A percentile compares a stretch with the other conserved stretches of the same genome.
These are phyloP conservation scores for Debaryomycetaceae sp. DNA, from an alignment of 1,139 yeast genomes.

Conservation along the genomic window DNA sequence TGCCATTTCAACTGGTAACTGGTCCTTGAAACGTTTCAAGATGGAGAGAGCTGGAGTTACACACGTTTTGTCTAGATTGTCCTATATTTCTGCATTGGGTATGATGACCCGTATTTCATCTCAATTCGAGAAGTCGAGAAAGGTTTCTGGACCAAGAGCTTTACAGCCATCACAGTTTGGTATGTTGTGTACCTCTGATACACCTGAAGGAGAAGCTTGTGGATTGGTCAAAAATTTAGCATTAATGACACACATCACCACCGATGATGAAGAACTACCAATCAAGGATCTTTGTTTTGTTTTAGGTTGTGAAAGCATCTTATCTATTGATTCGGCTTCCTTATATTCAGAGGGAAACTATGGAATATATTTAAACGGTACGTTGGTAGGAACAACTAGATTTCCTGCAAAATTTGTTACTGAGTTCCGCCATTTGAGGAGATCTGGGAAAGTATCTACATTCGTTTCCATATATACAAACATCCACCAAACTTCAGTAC, in stretches of 20 bases:
- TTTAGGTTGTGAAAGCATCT: constrained; percentile 87
- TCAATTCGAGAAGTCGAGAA: constrained; percentile 95
- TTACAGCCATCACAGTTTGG: constrained; percentile 98
- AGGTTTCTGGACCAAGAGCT: constrained; percentile 98
- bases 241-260: constrained; percentile 96
- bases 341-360: constrained; percentile 73
- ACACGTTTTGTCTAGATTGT: constrained; percentile 85
- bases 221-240: constrained; percentile 96
- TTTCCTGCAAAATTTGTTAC: constrained; percentile 79
- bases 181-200: constrained; percentile 97
- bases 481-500: constrained; percentile 87
- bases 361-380: constrained; percentile 91
- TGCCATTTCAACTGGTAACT: constrained; percentile 97
- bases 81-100: constrained; percentile 93
- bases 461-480: constrained; percentile 90
- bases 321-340: constrained; percentile 78
- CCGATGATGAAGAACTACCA: constrained; percentile 96
- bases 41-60: constrained; percentile 99
- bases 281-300: constrained; percentile 70
- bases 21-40: constrained; percentile 98
- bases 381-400: constrained; percentile 84
- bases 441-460: constrained; percentile 83
- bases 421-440: constrained; percentile 74
- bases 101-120: constrained; percentile 99
- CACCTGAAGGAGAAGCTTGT: constrained; percentile 99